Evolutionary conservation across 108 stramenopile species (phyloP).

Genomic region (Aurantiochytrium sp.): DNA sequence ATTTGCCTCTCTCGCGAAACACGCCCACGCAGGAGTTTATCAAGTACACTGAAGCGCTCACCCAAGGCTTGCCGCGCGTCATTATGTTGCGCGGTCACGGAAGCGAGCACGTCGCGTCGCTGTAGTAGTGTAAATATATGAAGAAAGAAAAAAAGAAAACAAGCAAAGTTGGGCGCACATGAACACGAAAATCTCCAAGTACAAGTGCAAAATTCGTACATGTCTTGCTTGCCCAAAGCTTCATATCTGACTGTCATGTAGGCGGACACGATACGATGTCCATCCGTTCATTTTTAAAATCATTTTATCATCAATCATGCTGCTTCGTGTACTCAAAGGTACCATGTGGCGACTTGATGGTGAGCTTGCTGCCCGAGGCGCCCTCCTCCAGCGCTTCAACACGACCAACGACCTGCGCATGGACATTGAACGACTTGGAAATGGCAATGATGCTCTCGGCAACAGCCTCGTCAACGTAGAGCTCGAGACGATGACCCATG

Average conservation of each 20-base stretch:
- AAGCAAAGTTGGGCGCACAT: background rate
- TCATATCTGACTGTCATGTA: too few relatives aligned
- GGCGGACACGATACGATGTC: too few relatives aligned
- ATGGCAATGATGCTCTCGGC: slow-evolving; percentile 8
- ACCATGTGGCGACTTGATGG: background rate
- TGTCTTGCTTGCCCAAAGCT: too few relatives aligned
- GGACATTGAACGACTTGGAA: background rate
- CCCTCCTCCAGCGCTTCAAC: background rate
- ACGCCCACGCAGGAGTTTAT: slow-evolving; percentile 45
- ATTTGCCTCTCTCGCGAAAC: slow-evolving; percentile 54
- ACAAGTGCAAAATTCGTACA: too few relatives aligned
- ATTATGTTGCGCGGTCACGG: slow-evolving; percentile 63
- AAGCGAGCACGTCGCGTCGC: slow-evolving; percentile 33
- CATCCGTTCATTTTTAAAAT: background rate
- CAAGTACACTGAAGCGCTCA: slow-evolving; percentile 48
- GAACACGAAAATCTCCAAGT: too few relatives aligned
- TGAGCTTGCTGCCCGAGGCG: background rate
- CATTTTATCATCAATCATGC: background rate
- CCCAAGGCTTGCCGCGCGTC: slow-evolving; percentile 44
- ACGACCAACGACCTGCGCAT: slow-evolving; percentile 12
- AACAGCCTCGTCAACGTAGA: background rate
- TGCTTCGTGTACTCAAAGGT: slow-evolving; percentile 12
- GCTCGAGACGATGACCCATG: slow-evolving; percentile 20
- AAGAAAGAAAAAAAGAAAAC: background rate
- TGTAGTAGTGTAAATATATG: background rate